Base-by-base conservation (phyloP, 768 basidiomycete genomes). In the Leucosporidium scottii region DNA sequence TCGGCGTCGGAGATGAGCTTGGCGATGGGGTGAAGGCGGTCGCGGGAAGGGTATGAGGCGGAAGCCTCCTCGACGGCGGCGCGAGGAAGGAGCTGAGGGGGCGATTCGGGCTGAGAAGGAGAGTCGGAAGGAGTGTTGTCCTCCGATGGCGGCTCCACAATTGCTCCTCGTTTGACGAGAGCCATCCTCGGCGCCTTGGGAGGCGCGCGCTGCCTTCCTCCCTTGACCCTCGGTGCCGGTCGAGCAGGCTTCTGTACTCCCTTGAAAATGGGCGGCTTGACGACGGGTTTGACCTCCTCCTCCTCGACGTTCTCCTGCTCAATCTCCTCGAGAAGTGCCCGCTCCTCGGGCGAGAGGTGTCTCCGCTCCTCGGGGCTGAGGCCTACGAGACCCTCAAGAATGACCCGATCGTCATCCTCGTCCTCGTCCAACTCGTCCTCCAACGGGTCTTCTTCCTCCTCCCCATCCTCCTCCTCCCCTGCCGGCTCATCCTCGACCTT, bases 21-120 rank as follows among this genome's bases (percentile, higher is more conserved):
- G 59, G 77, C 79, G 39, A 84, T 81, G 4, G 83, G 83, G 73
- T 84, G 83, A 21, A 59, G 25, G 25, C 59, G 59, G 9, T 48
- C 44, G 53, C 25, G 25, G 20, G 53, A 54, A n/a, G 53, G n/a
- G n/a, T 25, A 30, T 6, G 20, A 18, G 27, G n/a, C 51, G 51
- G 51, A 53, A 25, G 53, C 15, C 3, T 54, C 53, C 8, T 25
- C 27, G n/a, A 53, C n/a, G n/a, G n/a, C n/a, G 53, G 25, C 53
- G 53, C 27, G 53, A 28, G 53, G 27, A 8, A 30, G n/a, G 20
- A 15, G 27, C 27, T 27, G 53, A 28, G 53, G 27, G 9, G 25
- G 27, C 2, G 53, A 54, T 54, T 17, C 51, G 10, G n/a, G 27
- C 4, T 53, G 27, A 53, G 25, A n/a, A 21, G 53, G 17, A 17